phyloP scores from a whole-genome alignment of 2,329 filamentous ascomycete species.

The Diaporthe destruens region DNA sequence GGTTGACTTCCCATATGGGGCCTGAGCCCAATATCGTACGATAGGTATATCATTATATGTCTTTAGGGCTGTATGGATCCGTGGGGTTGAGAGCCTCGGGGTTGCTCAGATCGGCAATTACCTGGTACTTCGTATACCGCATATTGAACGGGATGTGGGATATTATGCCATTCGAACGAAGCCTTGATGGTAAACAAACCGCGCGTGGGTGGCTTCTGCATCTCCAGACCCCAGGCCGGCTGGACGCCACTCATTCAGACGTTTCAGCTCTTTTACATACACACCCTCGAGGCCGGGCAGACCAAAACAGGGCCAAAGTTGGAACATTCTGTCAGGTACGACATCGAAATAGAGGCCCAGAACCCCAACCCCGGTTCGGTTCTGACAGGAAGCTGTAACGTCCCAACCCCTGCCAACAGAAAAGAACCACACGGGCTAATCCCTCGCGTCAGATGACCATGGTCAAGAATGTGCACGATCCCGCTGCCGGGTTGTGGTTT shows the following conservation, averaged over 20 bases:
- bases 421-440: background rate
- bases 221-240: slow-evolving; percentile 3
- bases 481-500: background rate
- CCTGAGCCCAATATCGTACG: slow-evolving; percentile 21
- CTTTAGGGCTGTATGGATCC: slow-evolving; percentile 7
- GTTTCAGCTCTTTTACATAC: slow-evolving; percentile 7
- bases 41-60: slow-evolving; percentile 6
- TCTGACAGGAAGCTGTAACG: background rate
- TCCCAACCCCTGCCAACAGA: background rate
- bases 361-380: background rate
- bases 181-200: background rate
- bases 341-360: background rate
- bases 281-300: background rate
- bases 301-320: background rate
- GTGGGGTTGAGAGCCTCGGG: background rate
- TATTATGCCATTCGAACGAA: background rate
- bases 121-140: background rate
- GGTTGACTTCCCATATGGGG: background rate
- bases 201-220: background rate
- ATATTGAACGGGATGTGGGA: slow-evolving; percentile 4
- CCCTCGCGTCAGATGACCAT: slow-evolving; percentile 7
- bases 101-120: background rate
- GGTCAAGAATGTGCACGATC: background rate
- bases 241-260: background rate
- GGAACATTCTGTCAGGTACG: background rate